Evolutionary conservation across 495 filamentous ascomycete species (phyloP).

Genomic region (Xylaria intraflava): DNA sequence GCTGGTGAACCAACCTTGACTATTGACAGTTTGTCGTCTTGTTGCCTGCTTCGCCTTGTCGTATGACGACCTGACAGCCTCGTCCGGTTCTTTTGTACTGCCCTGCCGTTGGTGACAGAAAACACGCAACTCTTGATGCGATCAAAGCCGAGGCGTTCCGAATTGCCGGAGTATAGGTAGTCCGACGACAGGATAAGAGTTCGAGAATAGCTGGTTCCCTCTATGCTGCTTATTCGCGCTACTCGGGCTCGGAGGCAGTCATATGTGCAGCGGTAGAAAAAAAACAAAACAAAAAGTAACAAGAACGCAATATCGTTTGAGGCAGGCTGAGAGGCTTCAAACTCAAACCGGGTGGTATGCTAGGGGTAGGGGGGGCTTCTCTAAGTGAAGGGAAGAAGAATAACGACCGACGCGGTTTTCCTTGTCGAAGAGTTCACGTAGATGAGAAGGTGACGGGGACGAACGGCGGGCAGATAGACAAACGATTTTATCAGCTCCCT

Average conservation of each 20-base stretch:
- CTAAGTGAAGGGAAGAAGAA: background rate
- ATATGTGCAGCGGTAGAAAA: background rate
- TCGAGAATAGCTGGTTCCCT: background rate
- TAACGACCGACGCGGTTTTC: background rate
- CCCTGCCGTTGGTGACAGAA: background rate
- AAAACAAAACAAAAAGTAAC: too few species aligned
- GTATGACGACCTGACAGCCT: constrained; percentile 8
- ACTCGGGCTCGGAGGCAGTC: background rate
- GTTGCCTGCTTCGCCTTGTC: background rate
- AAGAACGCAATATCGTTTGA: background rate
- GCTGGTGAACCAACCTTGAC: constrained; percentile 3
- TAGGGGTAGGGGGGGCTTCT: background rate
- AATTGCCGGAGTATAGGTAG: background rate
- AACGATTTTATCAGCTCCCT: constrained; percentile 14
- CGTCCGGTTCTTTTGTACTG: background rate
- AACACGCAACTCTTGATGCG: constrained; percentile 1
- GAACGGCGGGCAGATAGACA: background rate
- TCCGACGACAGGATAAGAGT: background rate
- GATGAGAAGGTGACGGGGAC: constrained; percentile 3
- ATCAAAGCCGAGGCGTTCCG: background rate
- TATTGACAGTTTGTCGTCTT: background rate
- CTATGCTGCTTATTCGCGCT: constrained; percentile 3
- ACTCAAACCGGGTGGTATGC: background rate
- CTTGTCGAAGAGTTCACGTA: background rate
- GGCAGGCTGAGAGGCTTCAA: background rate